Evolutionary conservation across 2,329 filamentous ascomycete genomes (phyloP).

Genomic region (Aureobasidium zeae): DNA sequence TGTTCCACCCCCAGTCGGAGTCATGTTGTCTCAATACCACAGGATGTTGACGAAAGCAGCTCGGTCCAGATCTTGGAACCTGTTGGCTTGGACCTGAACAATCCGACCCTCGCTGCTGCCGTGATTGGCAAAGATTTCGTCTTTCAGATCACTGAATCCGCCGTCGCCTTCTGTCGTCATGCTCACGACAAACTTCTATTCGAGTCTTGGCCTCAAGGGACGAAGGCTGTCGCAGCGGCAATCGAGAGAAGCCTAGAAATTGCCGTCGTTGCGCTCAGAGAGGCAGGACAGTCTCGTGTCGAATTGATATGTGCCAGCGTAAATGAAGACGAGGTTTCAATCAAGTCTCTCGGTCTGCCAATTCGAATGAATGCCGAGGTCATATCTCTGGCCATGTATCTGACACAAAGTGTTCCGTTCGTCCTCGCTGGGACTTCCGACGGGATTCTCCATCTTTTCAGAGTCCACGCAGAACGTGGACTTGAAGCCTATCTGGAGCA

Average conservation of each 20-base stretch:
- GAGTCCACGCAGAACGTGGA: conserved; percentile 15
- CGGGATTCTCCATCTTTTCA: conserved; percentile 23
- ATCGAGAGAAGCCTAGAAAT: conserved; percentile 17
- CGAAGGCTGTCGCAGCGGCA: conserved; percentile 21
- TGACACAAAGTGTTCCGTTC: conserved; percentile 19
- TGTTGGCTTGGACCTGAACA: conserved; percentile 21
- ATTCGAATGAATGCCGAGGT: conserved; percentile 23
- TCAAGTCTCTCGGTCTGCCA: conserved; percentile 16
- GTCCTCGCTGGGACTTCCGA: conserved; percentile 27
- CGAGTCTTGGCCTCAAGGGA: conserved; percentile 1
- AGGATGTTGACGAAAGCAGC: conserved; percentile 7
- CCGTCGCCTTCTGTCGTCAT: conserved; percentile 22
- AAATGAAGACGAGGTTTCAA: background rate
- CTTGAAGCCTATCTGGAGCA: conserved; percentile 19
- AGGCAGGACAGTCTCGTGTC: conserved; percentile 8
- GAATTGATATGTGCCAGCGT: background rate
- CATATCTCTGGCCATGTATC: conserved; percentile 28
- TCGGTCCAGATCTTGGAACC: background rate
- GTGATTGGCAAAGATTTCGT: conserved; percentile 20
- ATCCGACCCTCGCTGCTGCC: conserved; percentile 23
- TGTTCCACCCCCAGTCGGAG: conserved; percentile 28
- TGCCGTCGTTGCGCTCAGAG: conserved; percentile 19
- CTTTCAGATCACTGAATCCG: conserved; percentile 24
- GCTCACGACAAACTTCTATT: conserved; percentile 13
- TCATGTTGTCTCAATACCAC: conserved; percentile 2